These are phyloP conservation scores for Lactuca sativa DNA, from an alignment of 129 eudicot genomes.

Conservation along the genomic window DNA sequence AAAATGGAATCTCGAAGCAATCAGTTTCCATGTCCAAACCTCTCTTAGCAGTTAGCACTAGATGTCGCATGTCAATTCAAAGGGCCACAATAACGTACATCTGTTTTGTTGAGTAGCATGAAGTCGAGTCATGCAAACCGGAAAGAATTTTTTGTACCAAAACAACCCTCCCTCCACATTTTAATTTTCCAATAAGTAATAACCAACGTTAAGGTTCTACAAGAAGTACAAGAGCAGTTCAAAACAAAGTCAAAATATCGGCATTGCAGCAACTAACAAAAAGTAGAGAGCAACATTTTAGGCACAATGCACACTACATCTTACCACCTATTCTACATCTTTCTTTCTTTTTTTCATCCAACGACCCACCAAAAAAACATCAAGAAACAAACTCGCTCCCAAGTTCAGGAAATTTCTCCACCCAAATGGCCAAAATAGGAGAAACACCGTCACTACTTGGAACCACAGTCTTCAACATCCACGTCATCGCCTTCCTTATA, in stretches of 20 bases:
- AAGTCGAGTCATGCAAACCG: neutral
- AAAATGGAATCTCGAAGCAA: no score
- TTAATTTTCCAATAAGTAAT: neutral
- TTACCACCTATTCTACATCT: neutral
- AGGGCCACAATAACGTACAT: no score
- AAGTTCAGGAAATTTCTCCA: constrained; percentile 32
- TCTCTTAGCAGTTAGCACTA: no score
- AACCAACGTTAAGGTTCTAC: neutral
- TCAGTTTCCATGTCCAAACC: no score
- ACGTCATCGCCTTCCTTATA: constrained; percentile 33
- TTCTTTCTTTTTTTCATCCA: neutral
- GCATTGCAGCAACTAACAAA: constrained; percentile 13
- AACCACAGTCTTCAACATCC: constrained; percentile 26
- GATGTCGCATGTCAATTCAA: no score
- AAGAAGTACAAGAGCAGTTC: constrained; percentile 11
- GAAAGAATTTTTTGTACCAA: constrained; percentile 15
- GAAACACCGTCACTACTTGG: constrained; percentile 34
- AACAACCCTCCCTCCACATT: neutral
- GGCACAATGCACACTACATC: constrained; percentile 25
- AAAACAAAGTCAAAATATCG: neutral
- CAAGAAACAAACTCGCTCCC: neutral
- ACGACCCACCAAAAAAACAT: neutral
- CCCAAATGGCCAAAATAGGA: constrained; percentile 19
- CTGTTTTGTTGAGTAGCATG: no score
- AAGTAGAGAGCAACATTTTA: constrained; percentile 16